Evolutionary conservation across 108 stramenopile species (phyloP).

Genomic region (Skeletonema costatum): DNA sequence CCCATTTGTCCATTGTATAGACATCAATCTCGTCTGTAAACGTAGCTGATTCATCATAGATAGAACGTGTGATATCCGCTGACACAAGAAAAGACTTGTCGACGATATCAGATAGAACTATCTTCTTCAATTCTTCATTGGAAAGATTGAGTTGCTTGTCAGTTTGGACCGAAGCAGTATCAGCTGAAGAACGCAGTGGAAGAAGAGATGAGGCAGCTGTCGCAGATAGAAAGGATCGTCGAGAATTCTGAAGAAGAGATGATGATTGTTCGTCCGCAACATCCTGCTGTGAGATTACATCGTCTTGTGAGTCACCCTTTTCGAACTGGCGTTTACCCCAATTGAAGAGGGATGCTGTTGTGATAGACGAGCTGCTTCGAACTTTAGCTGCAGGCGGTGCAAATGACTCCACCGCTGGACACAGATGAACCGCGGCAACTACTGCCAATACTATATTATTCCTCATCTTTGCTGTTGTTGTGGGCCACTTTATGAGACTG

Average conservation of each 20-base stretch:
- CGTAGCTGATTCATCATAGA: constrained; percentile 80
- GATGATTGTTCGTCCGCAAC: neutral
- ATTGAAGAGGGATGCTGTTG: neutral
- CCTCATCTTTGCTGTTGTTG: neutral
- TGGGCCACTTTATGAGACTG: neutral
- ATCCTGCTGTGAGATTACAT: neutral
- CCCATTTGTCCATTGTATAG: constrained; percentile 83
- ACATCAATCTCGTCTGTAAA: constrained; percentile 93
- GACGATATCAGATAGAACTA: constrained; percentile 63
- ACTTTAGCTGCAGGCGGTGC: neutral
- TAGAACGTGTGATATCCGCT: constrained; percentile 73
- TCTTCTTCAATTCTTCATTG: constrained; percentile 57
- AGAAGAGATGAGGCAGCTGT: constrained; percentile 36
- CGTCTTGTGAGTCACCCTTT: neutral
- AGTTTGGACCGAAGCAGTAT: neutral
- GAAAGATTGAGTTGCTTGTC: constrained; percentile 57
- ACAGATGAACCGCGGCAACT: neutral
- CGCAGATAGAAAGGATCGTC: constrained; percentile 33
- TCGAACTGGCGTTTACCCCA: neutral
- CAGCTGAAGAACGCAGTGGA: constrained; percentile 15
- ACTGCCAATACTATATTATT: neutral
- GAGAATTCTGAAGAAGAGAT: constrained; percentile 14
- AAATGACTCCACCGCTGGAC: neutral
- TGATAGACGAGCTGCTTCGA: neutral
- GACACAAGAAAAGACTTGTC: constrained; percentile 75